Percentiles rank a stretch among this genome's conserved stretches.
Evolutionary conservation across 2,329 filamentous ascomycete genomes (phyloP).

Genomic region (Colletotrichum sp.): DNA sequence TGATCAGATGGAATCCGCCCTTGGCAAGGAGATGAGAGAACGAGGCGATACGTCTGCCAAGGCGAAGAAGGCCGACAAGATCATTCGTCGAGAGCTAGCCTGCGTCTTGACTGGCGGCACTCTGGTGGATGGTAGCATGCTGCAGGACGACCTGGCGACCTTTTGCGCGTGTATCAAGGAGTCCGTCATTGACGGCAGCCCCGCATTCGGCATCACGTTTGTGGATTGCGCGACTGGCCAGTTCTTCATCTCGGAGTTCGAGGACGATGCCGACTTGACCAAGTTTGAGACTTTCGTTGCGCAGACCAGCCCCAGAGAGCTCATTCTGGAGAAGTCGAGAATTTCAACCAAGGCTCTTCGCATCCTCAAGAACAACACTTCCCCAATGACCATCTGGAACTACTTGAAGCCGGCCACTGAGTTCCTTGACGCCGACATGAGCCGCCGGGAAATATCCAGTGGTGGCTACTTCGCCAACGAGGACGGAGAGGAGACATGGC

Average conservation of each 20-base stretch:
- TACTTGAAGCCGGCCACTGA: slow-evolving; percentile 85
- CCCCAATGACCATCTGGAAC: slow-evolving; percentile 94
- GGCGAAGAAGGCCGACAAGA: slow-evolving; percentile 80
- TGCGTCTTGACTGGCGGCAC: slow-evolving; percentile 93
- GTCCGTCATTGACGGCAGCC: slow-evolving; percentile 72
- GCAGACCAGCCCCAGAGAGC: slow-evolving; percentile 86
- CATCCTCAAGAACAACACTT: slow-evolving; percentile 95
- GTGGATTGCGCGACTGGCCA: slow-evolving; percentile 96
- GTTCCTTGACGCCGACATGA: slow-evolving; percentile 88
- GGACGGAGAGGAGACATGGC: slow-evolving; percentile 69
- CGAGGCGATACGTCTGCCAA: slow-evolving; percentile 69
- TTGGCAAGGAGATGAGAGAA: slow-evolving; percentile 99
- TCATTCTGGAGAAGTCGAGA: slow-evolving; percentile 86
- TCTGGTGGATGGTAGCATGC: slow-evolving; percentile 93
- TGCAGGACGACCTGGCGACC: slow-evolving; percentile 96
- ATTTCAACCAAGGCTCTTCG: slow-evolving; percentile 89
- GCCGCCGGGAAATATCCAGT: slow-evolving; percentile 80
- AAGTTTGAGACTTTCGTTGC: slow-evolving; percentile 98
- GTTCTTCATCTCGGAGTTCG: slow-evolving; percentile 91
- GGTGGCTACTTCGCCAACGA: slow-evolving; percentile 78
- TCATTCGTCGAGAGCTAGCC: slow-evolving; percentile 89
- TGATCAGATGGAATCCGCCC: slow-evolving; percentile 93
- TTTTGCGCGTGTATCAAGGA: slow-evolving; percentile 97
- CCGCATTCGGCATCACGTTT: slow-evolving; percentile 90
- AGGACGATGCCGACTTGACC: slow-evolving; percentile 91